phyloP scores from a whole-genome alignment of 2,329 filamentous ascomycete species.

The Penicillium sp. region DNA sequence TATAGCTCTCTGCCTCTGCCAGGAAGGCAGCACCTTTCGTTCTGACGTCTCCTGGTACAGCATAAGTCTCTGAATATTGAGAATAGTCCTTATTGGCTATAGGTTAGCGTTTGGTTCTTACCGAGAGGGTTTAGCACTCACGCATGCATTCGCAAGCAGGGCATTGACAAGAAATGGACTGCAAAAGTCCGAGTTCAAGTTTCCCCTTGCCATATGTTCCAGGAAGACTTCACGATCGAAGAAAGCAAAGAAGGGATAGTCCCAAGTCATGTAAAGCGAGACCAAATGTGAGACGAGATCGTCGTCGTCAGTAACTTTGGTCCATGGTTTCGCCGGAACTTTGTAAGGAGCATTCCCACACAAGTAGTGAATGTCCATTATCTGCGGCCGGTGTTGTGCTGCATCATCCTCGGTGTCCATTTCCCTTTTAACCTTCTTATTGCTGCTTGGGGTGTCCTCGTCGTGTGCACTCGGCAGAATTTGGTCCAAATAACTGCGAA shows the following conservation, averaged over 20 bases:
- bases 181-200: constrained; percentile 63
- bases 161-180: constrained; percentile 80
- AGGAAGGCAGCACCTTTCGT: constrained; percentile 28
- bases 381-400: constrained; percentile 13
- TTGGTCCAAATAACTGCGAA: constrained; percentile 25
- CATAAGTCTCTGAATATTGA: constrained; percentile 30
- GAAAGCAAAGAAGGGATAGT: constrained; percentile 81
- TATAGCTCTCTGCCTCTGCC: constrained; percentile 25
- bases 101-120: constrained; percentile 10
- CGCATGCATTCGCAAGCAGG: constrained; percentile 59
- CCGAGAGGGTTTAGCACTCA: background rate
- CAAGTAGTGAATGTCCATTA: constrained; percentile 17
- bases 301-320: constrained; percentile 69
- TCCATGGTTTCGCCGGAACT: constrained; percentile 58
- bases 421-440: constrained; percentile 10
- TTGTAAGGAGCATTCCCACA: constrained; percentile 24
- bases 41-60: constrained; percentile 24
- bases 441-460: constrained; percentile 2
- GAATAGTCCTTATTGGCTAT: constrained; percentile 23
- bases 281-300: constrained; percentile 75
- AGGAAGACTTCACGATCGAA: constrained; percentile 73
- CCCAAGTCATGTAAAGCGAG: constrained; percentile 90
- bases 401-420: constrained; percentile 20
- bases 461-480: constrained; percentile 11
- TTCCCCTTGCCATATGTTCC: constrained; percentile 40